Base-by-base conservation (phyloP, 106 monocot genomes). In the Allium fistulosum region DNA sequence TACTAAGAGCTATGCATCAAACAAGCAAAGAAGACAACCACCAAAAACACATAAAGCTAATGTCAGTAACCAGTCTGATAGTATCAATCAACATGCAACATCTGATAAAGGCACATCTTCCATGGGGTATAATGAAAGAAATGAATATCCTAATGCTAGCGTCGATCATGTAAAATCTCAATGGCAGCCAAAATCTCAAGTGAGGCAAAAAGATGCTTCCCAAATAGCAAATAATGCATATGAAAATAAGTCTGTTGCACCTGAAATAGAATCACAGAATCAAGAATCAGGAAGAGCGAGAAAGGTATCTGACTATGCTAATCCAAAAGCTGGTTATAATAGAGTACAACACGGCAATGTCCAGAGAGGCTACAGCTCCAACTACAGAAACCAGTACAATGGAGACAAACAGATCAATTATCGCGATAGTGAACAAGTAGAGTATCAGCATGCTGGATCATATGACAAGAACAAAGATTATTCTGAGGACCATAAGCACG, bases 391-490 rank as follows among this genome's bases (percentile, higher is more conserved):
- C 17, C 62, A 61, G 52, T 28, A 27, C 2, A 88, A 75, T 51
- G 73, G 45, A 46, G 81, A 74, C 51, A 68, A 61, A 72, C 10
- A 63, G 28, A 81, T 67, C 56, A 74, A 58, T 53, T 37, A 37
- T 37, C 2, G 1, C 1, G 37, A 37, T 37, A 69, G 53, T 58
- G n/a, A 59, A 10, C 79, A 66, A 17, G 72, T 69, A 59, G 78
- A 72, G 50, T 89, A 89, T 72, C 82, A 80, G 68, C 74, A 52
- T 26, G 47, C 71, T 62, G 80, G 75, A 52, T 72, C 73, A 28
- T 70, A 80, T 12, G 66, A 62, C 51, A 85, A 59, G 48, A 72
- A 70, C 65, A 15, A 64, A 51, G 18, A 46, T 50, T n/a, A 14
- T 22, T 63, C 60, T 10, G 70, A 74, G 47, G 53, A 59, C 45